Evolutionary conservation across 2,329 filamentous ascomycete species (phyloP).

Genomic region (Capronia epimyces): DNA sequence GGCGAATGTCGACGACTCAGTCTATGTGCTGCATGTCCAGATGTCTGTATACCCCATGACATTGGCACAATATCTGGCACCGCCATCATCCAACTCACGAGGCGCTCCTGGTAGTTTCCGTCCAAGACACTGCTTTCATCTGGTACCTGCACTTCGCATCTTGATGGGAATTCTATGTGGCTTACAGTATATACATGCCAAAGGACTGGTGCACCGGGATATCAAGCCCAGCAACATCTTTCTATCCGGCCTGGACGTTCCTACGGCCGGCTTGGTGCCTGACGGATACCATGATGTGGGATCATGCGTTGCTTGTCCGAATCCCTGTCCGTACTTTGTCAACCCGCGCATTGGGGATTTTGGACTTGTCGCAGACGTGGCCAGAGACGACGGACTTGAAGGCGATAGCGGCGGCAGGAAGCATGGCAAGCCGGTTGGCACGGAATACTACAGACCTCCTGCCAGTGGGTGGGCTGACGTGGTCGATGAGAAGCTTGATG

Average conservation of each 20-base stretch:
- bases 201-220: constrained; percentile 60
- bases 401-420: background rate
- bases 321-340: constrained; percentile 38
- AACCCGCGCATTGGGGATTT: constrained; percentile 64
- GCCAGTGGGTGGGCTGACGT: constrained; percentile 22
- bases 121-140: constrained; percentile 58
- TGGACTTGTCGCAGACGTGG: constrained; percentile 55
- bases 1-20: constrained; percentile 32
- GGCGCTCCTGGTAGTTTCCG: constrained; percentile 12
- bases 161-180: constrained; percentile 58
- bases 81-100: constrained; percentile 30
- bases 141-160: constrained; percentile 52
- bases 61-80: constrained; percentile 53
- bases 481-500: constrained; percentile 49
- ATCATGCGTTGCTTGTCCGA: constrained; percentile 20
- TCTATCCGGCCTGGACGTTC: constrained; percentile 44
- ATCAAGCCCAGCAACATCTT: constrained; percentile 66
- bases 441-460: constrained; percentile 57
- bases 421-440: constrained; percentile 50
- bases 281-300: constrained; percentile 41
- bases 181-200: constrained; percentile 58
- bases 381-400: constrained; percentile 6
- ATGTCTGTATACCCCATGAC: constrained; percentile 62
- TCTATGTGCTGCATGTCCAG: constrained; percentile 54
- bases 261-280: constrained; percentile 36